Evolutionary conservation across 2,329 filamentous ascomycete species (phyloP).

Genomic region (Daldinia eschscholtzii): DNA sequence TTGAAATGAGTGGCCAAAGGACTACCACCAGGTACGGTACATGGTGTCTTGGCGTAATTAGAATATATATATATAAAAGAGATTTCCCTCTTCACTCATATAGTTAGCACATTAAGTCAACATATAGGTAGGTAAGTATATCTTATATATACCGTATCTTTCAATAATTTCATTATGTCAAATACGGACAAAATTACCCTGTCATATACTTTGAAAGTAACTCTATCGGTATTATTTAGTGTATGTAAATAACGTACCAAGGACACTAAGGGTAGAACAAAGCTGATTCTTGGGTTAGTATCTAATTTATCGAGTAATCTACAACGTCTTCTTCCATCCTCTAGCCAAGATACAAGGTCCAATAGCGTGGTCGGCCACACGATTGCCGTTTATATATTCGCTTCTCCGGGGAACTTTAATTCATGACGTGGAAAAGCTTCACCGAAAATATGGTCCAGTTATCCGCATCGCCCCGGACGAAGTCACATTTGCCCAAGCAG

Average conservation of each 20-base stretch:
- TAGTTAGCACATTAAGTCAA: too few relatives aligned
- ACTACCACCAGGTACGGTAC: too few relatives aligned
- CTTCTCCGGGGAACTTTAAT: conserved; percentile 43
- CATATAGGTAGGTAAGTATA: too few relatives aligned
- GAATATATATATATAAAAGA: too few relatives aligned
- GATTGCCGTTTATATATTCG: conserved; percentile 39
- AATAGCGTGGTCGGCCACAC: conserved; percentile 37
- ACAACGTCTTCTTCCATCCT: conserved; percentile 42
- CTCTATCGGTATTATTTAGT: too few relatives aligned
- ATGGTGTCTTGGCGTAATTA: too few relatives aligned
- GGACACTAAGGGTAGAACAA: not conserved
- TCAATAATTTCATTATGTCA: too few relatives aligned
- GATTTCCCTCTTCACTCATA: too few relatives aligned
- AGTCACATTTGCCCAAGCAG: conserved; percentile 41
- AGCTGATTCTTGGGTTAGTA: not conserved
- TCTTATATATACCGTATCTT: too few relatives aligned
- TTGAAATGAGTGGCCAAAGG: too few relatives aligned
- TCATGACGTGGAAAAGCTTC: conserved; percentile 43
- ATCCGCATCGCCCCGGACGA: conserved; percentile 45
- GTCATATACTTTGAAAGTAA: too few relatives aligned
- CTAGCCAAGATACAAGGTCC: conserved; percentile 41
- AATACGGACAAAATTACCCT: too few relatives aligned
- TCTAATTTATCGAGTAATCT: not conserved
- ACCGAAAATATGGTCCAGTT: conserved; percentile 42
- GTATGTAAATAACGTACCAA: not conserved